phyloP scores from a whole-genome alignment of 2,329 filamentous ascomycete genomes.

The Aspergillus quadricinctus region DNA sequence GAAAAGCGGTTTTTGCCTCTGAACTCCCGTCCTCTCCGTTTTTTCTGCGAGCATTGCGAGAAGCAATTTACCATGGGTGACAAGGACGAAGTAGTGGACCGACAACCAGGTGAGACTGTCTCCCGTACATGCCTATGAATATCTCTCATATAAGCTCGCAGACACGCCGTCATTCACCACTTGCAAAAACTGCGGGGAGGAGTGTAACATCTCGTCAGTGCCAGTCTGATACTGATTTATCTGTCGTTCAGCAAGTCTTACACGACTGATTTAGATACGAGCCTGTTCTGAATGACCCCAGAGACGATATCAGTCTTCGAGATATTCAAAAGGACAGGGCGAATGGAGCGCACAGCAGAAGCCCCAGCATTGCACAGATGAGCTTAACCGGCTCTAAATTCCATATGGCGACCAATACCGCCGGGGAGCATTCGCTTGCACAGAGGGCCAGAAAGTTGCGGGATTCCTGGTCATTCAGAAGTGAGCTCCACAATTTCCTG shows the following conservation, averaged over 20 bases:
- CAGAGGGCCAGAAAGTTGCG: constrained; percentile 21
- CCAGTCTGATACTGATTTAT: background rate
- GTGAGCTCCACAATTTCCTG: constrained; percentile 9
- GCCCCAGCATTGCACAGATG: constrained; percentile 18
- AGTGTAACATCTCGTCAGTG: constrained; percentile 21
- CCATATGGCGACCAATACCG: constrained; percentile 3
- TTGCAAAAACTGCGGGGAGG: constrained; percentile 19
- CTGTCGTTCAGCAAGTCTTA: background rate
- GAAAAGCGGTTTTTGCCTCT: constrained; percentile 25
- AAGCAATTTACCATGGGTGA: constrained; percentile 19
- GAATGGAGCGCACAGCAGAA: constrained; percentile 12
- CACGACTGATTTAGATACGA: constrained; percentile 13
- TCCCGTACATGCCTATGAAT: background rate
- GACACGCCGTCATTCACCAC: constrained; percentile 11
- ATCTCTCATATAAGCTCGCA: constrained; percentile 6
- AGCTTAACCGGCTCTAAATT: constrained; percentile 12
- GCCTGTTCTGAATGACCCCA: constrained; percentile 18
- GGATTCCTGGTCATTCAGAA: constrained; percentile 26
- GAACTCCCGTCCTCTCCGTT: constrained; percentile 22
- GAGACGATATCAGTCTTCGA: constrained; percentile 15
- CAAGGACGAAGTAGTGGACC: constrained; percentile 13
- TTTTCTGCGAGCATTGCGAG: constrained; percentile 25
- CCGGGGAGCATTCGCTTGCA: constrained; percentile 16
- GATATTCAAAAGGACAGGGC: constrained; percentile 14
- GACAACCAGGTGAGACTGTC: constrained; percentile 14